phyloP scores from a whole-genome alignment of 768 basidiomycete genomes.

The Piloderma croceum region DNA sequence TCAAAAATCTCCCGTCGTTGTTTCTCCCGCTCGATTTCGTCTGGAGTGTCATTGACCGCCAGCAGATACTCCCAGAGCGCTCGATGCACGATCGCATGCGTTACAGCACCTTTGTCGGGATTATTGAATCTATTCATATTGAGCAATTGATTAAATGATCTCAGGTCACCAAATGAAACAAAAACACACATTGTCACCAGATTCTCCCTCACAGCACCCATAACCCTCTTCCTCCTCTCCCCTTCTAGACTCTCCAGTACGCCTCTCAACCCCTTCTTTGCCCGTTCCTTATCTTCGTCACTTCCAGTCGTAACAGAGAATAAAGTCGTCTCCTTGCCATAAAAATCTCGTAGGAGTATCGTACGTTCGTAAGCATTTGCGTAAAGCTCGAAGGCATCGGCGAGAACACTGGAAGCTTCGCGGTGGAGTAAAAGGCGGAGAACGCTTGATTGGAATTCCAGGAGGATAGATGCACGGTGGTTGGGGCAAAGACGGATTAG shows the following conservation, averaged over 20 bases:
- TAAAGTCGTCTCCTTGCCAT: slow-evolving; percentile 79
- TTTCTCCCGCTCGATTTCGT: slow-evolving; percentile 68
- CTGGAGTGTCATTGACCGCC: slow-evolving; percentile 50
- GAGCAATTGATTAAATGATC: neutral
- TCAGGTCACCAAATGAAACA: neutral
- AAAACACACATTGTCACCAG: slow-evolving; percentile 63
- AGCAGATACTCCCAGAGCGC: slow-evolving; percentile 81
- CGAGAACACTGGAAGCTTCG: slow-evolving; percentile 77
- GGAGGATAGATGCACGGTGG: slow-evolving; percentile 69
- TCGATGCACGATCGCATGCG: slow-evolving; percentile 84
- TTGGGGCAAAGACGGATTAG: slow-evolving; percentile 70
- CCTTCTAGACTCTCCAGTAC: slow-evolving; percentile 58
- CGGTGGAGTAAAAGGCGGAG: slow-evolving; percentile 77
- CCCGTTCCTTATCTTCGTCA: slow-evolving; percentile 55
- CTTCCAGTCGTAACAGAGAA: slow-evolving; percentile 55
- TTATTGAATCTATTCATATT: slow-evolving; percentile 69
- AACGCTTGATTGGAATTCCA: slow-evolving; percentile 73
- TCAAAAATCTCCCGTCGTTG: slow-evolving; percentile 77
- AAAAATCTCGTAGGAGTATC: slow-evolving; percentile 79
- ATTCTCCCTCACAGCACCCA: slow-evolving; percentile 67
- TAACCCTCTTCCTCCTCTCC: slow-evolving; percentile 61
- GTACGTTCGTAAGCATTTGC: slow-evolving; percentile 81
- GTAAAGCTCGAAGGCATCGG: slow-evolving; percentile 86
- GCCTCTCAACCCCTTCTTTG: slow-evolving; percentile 62
- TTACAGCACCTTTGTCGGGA: slow-evolving; percentile 82